Conservation (phyloP, 2,329 filamentous ascomycete genomes). For the Tolypocladium sp. region DNA sequence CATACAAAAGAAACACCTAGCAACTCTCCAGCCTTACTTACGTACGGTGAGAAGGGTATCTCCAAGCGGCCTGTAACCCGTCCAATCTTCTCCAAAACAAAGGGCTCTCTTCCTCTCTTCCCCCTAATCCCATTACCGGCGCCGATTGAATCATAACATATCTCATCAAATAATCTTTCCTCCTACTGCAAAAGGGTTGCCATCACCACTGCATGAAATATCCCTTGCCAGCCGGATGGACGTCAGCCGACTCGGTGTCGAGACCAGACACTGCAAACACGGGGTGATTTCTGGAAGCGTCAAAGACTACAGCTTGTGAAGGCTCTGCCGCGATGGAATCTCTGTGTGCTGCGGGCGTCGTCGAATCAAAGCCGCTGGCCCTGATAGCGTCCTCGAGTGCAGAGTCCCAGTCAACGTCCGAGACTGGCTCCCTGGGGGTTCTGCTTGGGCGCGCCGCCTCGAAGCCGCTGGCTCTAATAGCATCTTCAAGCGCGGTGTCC, state of each 20-base stretch:
- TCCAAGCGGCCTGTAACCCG: neutral
- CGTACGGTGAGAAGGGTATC: neutral
- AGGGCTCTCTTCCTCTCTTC: neutral
- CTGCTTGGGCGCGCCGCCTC: neutral
- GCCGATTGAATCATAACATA: neutral
- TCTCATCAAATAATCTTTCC: neutral
- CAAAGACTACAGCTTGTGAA: neutral
- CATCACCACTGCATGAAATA: constrained; percentile 1
- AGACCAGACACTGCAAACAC: neutral
- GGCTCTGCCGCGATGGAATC: neutral
- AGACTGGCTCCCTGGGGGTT: neutral
- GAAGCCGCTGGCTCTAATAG: neutral
- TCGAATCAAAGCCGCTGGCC: neutral
- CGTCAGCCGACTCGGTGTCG: neutral
- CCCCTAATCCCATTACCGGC: too few relatives aligned
- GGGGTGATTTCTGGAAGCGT: neutral
- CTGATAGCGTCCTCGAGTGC: neutral
- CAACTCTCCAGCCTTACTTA: neutral
- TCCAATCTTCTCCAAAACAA: neutral
- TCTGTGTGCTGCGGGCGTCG: neutral
- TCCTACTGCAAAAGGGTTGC: neutral
- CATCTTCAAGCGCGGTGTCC: neutral
- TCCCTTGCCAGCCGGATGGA: neutral
- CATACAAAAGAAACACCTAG: neutral
- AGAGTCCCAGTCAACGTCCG: neutral